A percentile compares a stretch with the other conserved stretches of the same genome.
Conservation (phyloP, 1,284 basidiomycete species). For the Papiliotrema nemorosa region DNA sequence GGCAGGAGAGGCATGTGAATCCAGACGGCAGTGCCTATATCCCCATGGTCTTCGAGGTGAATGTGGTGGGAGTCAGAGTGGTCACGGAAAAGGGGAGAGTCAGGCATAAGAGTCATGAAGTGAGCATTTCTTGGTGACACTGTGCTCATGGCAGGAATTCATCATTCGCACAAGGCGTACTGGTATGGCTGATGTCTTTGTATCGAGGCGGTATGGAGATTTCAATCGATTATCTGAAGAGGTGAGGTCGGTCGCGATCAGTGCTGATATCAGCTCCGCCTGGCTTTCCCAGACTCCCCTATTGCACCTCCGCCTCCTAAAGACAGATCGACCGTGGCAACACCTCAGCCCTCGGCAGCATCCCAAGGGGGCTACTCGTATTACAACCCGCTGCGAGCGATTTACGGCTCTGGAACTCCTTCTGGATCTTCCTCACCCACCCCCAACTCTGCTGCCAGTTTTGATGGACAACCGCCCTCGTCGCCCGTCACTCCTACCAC, state of each 20-base stretch:
- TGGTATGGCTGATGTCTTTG: slow-evolving; percentile 71
- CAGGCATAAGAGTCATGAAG: slow-evolving; percentile 78
- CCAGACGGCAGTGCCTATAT: not conserved
- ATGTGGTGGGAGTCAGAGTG: slow-evolving; percentile 77
- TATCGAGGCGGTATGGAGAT: slow-evolving; percentile 91
- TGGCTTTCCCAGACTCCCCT: slow-evolving; percentile 72
- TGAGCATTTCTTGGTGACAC: slow-evolving; percentile 36
- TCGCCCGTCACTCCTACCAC: slow-evolving; percentile 19
- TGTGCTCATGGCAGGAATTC: slow-evolving; percentile 67
- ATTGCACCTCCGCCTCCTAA: slow-evolving; percentile 80
- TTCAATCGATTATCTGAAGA: slow-evolving; percentile 82
- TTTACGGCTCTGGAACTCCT: slow-evolving; percentile 40
- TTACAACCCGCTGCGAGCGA: slow-evolving; percentile 44
- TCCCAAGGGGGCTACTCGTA: slow-evolving; percentile 33
- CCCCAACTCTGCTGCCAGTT: slow-evolving; percentile 1
- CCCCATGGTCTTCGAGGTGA: slow-evolving; percentile 67
- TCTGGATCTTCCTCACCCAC: slow-evolving; percentile 12
- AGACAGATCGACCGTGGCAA: slow-evolving; percentile 67
- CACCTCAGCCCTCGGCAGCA: slow-evolving; percentile 13
- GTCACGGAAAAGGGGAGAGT: slow-evolving; percentile 77
- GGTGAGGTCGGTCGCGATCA: slow-evolving; percentile 52
- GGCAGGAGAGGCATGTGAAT: slow-evolving; percentile 44
- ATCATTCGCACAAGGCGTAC: slow-evolving; percentile 81
- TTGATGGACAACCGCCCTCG: not conserved
- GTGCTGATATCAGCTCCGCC: slow-evolving; percentile 61